Evolutionary conservation across 306 rosid genomes (phyloP), one percentile per base, ranked within the genome.

Genomic region (Corylus americana): DNA sequence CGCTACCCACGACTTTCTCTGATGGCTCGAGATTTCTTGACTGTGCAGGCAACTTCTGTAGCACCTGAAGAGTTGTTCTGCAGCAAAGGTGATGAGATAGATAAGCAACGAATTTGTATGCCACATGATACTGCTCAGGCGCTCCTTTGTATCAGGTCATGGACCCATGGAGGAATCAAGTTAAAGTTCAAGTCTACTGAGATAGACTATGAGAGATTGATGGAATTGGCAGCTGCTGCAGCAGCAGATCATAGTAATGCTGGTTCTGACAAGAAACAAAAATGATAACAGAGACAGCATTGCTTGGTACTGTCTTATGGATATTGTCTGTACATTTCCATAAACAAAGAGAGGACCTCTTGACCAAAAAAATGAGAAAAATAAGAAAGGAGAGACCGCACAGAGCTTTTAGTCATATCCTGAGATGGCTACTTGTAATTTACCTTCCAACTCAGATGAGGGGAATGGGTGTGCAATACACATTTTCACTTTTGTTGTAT

Each of bases 1-100:
- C 96, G 99, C 16, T 91, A 93, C 82, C 98, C 98, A 1, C 90
- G 96, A 25, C 91, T 96, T 27, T 96, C 97, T 22, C 83, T 91
- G 70, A 96, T 96, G 99, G 97, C 98, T 68, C 88, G 94, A 82
- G 99, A 96, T 76, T 96, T 93, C 86, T 85, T 96, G 69, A 96
- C 96, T 1, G 91, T 93, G 85, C 97, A 93, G 86, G 91, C 99
- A 58, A 89, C 95, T 74, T 89, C 99, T 66, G 82, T 91, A 77
- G 90, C 91, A 47, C 96, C 99, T 5, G 97, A 91, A 83, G 97
- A 96, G 78, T 80, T 93, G 53, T 96, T 96, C 80, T 93, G 97
- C 44, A 87, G 85, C 74, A 90, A 84, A 84, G 99, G 96, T 37
- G 96, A 92, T 78, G 97, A 89, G 84, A 86, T 89, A 17, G 87